A percentile compares a stretch with the other conserved stretches of the same genome.
phyloP scores from a whole-genome alignment of 2,329 filamentous ascomycete genomes.

The Nemania serpens region DNA sequence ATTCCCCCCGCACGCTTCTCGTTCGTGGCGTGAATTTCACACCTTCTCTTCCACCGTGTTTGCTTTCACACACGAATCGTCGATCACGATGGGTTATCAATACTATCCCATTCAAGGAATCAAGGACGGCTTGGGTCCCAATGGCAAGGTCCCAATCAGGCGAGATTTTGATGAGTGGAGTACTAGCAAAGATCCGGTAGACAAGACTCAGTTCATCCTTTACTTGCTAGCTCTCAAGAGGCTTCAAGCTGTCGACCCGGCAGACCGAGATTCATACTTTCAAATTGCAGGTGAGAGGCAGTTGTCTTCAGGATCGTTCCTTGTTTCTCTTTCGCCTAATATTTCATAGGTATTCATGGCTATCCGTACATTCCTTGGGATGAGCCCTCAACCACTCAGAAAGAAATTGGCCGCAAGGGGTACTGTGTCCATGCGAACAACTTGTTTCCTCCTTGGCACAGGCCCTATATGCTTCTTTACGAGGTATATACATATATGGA shows the following conservation, averaged over 20 bases:
- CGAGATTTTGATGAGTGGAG: conserved; percentile 30
- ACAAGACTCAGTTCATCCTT: conserved; percentile 28
- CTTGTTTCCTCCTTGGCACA: conserved; percentile 23
- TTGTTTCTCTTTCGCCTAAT: conserved; percentile 1
- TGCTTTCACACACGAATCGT: neutral
- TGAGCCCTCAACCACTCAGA: conserved; percentile 20
- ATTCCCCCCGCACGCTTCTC: neutral
- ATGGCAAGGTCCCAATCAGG: conserved; percentile 25
- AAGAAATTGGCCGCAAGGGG: conserved; percentile 24
- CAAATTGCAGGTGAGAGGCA: conserved; percentile 26
- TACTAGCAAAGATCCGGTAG: conserved; percentile 17
- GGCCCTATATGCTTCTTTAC: conserved; percentile 29
- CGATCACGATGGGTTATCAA: conserved; percentile 20
- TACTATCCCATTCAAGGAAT: conserved; percentile 31
- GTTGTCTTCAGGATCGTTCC: neutral
- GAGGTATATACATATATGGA: conserved; percentile 21
- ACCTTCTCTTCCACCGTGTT: neutral
- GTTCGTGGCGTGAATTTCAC: too few relatives aligned
- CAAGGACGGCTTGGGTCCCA: conserved; percentile 24
- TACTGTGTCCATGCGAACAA: conserved; percentile 28
- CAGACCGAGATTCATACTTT: conserved; percentile 26
- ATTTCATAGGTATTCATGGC: conserved; percentile 26
- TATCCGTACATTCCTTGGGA: conserved; percentile 26
- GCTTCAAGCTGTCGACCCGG: conserved; percentile 23
- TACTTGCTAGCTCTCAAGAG: conserved; percentile 26